Base-by-base conservation (phyloP, 495 filamentous ascomycete genomes). In the Penicillium riverlandense region DNA sequence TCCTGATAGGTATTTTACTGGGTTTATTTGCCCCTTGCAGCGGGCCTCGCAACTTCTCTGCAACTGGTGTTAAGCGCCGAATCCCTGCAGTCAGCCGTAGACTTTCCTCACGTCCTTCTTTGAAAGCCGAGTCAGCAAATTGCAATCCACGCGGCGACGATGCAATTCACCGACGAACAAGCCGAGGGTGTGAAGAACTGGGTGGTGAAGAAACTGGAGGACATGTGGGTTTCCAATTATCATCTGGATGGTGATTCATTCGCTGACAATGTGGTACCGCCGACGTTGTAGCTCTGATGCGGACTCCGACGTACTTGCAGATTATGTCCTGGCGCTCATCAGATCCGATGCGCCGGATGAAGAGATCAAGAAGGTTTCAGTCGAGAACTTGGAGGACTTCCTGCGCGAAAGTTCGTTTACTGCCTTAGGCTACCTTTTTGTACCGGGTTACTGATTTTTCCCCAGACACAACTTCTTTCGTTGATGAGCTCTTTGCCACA, bases 271-370 rank as follows among this genome's bases (percentile, higher is more conserved):
- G 6, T 28, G 30, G 8, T 4, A 45, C 16, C 11, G 15, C 28
- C 39, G 37, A 14, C 13, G 39, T 22, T 50, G 30, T 53, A 95
- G 88, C 44, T 95, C 90, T 11, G 92, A 96, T 62, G 92, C 90
- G 38, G 92, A 98, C 62, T 83, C 88, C 28, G 90, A 96, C 55
- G 88, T 98, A 4, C 83, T 98, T 11, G 90, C 90, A 29, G 92
- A 98, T 58, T 98, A 96, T 57, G 87, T 98, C 0, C 70, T 96
- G 29, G 91, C 91, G n/a, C 79, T 98, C 8, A 72, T 96, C 29
- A 79, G 79, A 43, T 82, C 87, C 41, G 88, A 96, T 53, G 86
- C 85, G 47, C 75, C 81, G 14, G 76, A 79, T n/a, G 77, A 84
- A 5, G 74, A 82, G 40, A 83, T 95, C 31, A 80, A 82, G 55